A percentile compares a stretch with the other conserved stretches of the same genome.
Conservation (phyloP, 2,329 filamentous ascomycete species). For the Claviceps quebecensis region DNA sequence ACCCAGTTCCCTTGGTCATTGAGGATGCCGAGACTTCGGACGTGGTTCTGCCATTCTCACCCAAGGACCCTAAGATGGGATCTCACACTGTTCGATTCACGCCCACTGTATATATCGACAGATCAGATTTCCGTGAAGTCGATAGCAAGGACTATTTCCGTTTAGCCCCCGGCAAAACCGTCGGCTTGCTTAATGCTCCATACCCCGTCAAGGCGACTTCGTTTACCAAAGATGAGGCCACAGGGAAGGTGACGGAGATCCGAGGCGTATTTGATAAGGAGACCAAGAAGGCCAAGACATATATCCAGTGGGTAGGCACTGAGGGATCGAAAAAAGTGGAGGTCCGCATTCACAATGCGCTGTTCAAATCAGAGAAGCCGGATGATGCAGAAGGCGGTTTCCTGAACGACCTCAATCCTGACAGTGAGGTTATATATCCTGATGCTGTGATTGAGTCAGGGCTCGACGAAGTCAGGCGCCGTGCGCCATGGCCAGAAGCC, state of each 20-base stretch:
- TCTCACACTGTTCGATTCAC: constrained; percentile 51
- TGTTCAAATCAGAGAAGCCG: constrained; percentile 82
- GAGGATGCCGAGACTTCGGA: constrained; percentile 54
- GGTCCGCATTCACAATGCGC: constrained; percentile 62
- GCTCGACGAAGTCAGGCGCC: constrained; percentile 58
- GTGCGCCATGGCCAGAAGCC: constrained; percentile 71
- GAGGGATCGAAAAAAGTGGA: constrained; percentile 55
- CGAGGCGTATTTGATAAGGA: constrained; percentile 53
- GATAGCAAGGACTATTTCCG: constrained; percentile 69
- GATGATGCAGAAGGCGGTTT: constrained; percentile 66
- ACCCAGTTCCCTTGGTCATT: constrained; percentile 71
- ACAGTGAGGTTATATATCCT: constrained; percentile 67
- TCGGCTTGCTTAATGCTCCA: constrained; percentile 59
- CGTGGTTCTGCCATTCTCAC: constrained; percentile 64
- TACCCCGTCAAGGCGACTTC: constrained; percentile 57
- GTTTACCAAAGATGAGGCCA: constrained; percentile 52
- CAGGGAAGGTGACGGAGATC: constrained; percentile 53
- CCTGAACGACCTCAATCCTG: constrained; percentile 68
- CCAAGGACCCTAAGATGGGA: constrained; percentile 60
- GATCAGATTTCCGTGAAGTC: constrained; percentile 62
- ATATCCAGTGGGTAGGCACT: constrained; percentile 75
- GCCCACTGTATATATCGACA: constrained; percentile 73
- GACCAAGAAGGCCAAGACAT: constrained; percentile 60
- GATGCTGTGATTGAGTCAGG: constrained; percentile 72
- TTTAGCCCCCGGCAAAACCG: constrained; percentile 61